Conservation (phyloP, 2,329 filamentous ascomycete genomes). For the Fusarium robinianum region DNA sequence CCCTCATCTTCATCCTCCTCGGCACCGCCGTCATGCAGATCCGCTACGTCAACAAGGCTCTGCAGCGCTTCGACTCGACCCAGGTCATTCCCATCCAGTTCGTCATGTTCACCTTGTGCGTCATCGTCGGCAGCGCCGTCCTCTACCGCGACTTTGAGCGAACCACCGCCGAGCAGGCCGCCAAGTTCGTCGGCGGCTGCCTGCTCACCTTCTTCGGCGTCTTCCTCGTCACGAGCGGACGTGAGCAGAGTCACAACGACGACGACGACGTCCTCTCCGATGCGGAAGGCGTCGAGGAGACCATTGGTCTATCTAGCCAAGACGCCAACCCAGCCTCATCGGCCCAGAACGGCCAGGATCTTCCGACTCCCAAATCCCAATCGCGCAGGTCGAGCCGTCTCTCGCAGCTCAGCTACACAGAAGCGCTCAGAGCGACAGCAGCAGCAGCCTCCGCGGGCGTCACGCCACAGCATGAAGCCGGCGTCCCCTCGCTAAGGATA, state of each 20-base stretch:
- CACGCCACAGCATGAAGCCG: slow-evolving; percentile 43
- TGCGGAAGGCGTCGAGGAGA: slow-evolving; percentile 64
- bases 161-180: slow-evolving; percentile 71
- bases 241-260: slow-evolving; percentile 62
- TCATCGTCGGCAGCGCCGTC: slow-evolving; percentile 91
- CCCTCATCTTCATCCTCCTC: slow-evolving; percentile 77
- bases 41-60: slow-evolving; percentile 84
- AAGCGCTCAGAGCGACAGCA: slow-evolving; percentile 41
- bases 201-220: slow-evolving; percentile 92
- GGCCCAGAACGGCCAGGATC: slow-evolving; percentile 25
- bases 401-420: slow-evolving; percentile 52
- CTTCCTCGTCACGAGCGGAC: slow-evolving; percentile 92
- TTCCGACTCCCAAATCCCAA: slow-evolving; percentile 32
- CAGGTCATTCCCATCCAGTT: slow-evolving; percentile 98
- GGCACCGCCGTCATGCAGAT: slow-evolving; percentile 94
- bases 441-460: too few relatives aligned
- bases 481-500: slow-evolving; percentile 44
- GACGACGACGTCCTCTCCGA: slow-evolving; percentile 59
- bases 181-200: slow-evolving; percentile 89
- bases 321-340: slow-evolving; percentile 33
- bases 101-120: slow-evolving; percentile 92
- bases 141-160: slow-evolving; percentile 95
- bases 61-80: slow-evolving; percentile 94
- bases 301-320: slow-evolving; percentile 63
- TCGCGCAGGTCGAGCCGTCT: slow-evolving; percentile 56